A percentile compares a stretch with the other conserved stretches of the same genome.
Evolutionary conservation across 2,329 filamentous ascomycete species (phyloP).

Genomic region (Fusarium cyanostomum): DNA sequence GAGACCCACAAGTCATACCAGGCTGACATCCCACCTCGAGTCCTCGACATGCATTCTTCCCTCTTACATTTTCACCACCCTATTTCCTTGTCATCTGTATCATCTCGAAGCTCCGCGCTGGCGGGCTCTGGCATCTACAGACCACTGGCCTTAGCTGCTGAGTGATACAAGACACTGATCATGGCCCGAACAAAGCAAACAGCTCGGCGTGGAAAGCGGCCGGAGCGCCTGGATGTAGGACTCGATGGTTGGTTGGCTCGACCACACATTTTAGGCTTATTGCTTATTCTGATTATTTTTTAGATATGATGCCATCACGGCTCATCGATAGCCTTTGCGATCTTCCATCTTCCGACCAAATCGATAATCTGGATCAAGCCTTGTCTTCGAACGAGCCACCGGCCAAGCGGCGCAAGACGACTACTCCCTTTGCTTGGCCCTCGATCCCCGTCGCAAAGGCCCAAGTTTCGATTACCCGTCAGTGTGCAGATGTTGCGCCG

Average conservation of each 20-base stretch:
- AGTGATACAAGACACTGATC: not conserved
- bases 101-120: not conserved
- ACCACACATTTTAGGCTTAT: not conserved
- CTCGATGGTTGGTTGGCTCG: constrained; percentile 39
- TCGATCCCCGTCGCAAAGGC: constrained; percentile 43
- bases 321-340: constrained; percentile 37
- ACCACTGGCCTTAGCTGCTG: not conserved
- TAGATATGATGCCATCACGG: constrained; percentile 40
- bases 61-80: constrained; percentile 20
- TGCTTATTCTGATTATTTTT: not conserved
- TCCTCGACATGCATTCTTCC: constrained; percentile 28
- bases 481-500: constrained; percentile 23
- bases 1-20: constrained; percentile 14
- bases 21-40: constrained; percentile 37
- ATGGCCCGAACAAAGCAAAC: constrained; percentile 24
- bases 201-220: not conserved
- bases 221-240: constrained; percentile 27
- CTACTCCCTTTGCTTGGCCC: constrained; percentile 5
- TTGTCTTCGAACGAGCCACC: constrained; percentile 32
- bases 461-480: constrained; percentile 42
- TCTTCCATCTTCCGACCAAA: constrained; percentile 29
- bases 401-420: constrained; percentile 47
- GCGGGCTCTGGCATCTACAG: not conserved
- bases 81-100: constrained; percentile 3
- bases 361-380: constrained; percentile 6